phyloP scores from a whole-genome alignment of 805 yeast genomes.

The Wickerhamomyces canadensis region DNA sequence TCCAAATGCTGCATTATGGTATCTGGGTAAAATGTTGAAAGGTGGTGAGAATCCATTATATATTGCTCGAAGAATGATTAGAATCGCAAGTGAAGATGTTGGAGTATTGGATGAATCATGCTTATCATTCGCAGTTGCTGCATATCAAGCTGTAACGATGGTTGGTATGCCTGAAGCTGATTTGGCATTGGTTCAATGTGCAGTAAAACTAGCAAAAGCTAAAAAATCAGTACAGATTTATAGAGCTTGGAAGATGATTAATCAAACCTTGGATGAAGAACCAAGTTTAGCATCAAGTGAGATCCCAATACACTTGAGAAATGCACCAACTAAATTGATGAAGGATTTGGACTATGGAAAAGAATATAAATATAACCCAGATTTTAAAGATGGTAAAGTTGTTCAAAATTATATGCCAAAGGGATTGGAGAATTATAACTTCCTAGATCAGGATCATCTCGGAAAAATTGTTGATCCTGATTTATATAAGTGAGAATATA shows the following conservation, averaged over 20 bases:
- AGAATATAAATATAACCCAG: constrained; percentile 86
- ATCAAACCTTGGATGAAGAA: constrained; percentile 47
- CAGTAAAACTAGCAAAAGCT: constrained; percentile 82
- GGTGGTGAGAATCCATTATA: constrained; percentile 95
- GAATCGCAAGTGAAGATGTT: constrained; percentile 93
- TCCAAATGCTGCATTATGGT: constrained; percentile 85
- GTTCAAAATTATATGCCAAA: constrained; percentile 73
- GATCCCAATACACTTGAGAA: constrained; percentile 75
- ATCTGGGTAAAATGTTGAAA: constrained; percentile 78
- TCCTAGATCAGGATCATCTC: constrained; percentile 52
- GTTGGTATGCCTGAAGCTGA: constrained; percentile 96
- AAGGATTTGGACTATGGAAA: constrained; percentile 79
- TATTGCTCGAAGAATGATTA: constrained; percentile 83
- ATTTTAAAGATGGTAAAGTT: constrained; percentile 65
- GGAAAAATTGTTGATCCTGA: constrained; percentile 45
- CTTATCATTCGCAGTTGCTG: constrained; percentile 79
- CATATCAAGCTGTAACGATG: constrained; percentile 82
- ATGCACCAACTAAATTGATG: constrained; percentile 94
- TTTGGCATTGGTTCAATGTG: constrained; percentile 83
- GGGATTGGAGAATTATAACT: constrained; percentile 40
- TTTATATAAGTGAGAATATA: constrained; percentile 10
- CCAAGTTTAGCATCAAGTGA: constrained; percentile 52
- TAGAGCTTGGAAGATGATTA: constrained; percentile 70
- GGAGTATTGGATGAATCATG: constrained; percentile 82
- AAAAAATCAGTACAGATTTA: constrained; percentile 84